Percentiles rank a stretch among this genome's conserved stretches.
phyloP scores from a whole-genome alignment of 2,329 filamentous ascomycete species.

The Aureobasidium mangrovei region DNA sequence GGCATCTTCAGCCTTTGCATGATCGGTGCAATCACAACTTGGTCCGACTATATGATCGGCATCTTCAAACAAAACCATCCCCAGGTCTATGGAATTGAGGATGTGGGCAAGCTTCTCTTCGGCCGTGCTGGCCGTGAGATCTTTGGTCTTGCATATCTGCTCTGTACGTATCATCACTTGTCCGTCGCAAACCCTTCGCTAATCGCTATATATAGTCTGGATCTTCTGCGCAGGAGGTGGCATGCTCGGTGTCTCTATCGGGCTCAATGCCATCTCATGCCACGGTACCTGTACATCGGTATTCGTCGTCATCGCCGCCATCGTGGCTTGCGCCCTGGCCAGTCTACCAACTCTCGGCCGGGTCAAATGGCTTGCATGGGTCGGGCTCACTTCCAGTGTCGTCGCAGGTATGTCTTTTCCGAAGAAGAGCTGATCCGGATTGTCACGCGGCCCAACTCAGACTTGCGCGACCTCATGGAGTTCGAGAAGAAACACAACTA shows the following conservation, averaged over 20 bases:
- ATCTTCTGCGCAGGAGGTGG: slow-evolving; percentile 30
- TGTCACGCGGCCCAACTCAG: no score
- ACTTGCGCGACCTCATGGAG: no score
- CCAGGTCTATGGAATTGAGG: slow-evolving; percentile 50
- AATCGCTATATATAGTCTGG: slow-evolving; percentile 17
- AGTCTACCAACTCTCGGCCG: slow-evolving; percentile 30
- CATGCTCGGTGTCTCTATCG: slow-evolving; percentile 23
- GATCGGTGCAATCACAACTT: slow-evolving; percentile 38
- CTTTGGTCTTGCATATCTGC: slow-evolving; percentile 32
- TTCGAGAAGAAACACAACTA: no score
- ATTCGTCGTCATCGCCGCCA: slow-evolving; percentile 34
- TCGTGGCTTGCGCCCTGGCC: slow-evolving; percentile 31
- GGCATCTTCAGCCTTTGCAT: slow-evolving; percentile 37
- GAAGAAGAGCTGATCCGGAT: no score
- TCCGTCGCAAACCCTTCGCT: slow-evolving; percentile 2
- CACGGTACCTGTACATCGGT: slow-evolving; percentile 32
- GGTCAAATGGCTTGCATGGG: slow-evolving; percentile 30
- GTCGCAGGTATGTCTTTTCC: slow-evolving; percentile 32
- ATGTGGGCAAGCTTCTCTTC: slow-evolving; percentile 47
- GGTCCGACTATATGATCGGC: slow-evolving; percentile 42
- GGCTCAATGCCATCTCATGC: slow-evolving; percentile 21
- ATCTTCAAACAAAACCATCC: slow-evolving; percentile 47
- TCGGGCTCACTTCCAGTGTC: slow-evolving; percentile 23
- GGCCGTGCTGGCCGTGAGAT: slow-evolving; percentile 44
- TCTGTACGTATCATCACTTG: slow-evolving; percentile 23